These are phyloP conservation scores for Aspergillus nanangensis DNA, from an alignment of 495 filamentous ascomycete species.

Conservation along the genomic window DNA sequence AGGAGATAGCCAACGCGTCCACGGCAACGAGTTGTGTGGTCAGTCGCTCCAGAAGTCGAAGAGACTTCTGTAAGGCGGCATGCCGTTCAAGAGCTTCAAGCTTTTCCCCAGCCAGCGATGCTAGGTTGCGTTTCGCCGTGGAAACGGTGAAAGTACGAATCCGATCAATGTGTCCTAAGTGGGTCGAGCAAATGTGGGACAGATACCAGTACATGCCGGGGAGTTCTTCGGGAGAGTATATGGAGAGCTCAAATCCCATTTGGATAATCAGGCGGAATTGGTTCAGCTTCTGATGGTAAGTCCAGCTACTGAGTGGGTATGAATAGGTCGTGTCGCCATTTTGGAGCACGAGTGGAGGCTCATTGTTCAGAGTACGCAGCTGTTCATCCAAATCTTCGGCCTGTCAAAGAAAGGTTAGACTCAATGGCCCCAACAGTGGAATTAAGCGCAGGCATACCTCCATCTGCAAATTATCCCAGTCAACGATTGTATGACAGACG, in stretches of 20 bases:
- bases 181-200: conserved; percentile 44
- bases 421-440: neutral
- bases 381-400: conserved; percentile 75
- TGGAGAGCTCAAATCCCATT: conserved; percentile 90
- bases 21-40: conserved; percentile 65
- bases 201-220: conserved; percentile 86
- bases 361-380: conserved; percentile 57
- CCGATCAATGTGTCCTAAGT: conserved; percentile 59
- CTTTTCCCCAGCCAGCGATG: conserved; percentile 22
- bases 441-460: conserved; percentile 45
- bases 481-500: conserved; percentile 72
- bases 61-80: conserved; percentile 44
- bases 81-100: conserved; percentile 27
- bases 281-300: conserved; percentile 79
- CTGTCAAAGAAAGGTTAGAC: conserved; percentile 17
- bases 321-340: conserved; percentile 48
- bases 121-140: conserved; percentile 27
- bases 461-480: conserved; percentile 81
- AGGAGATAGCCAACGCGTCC: conserved; percentile 64
- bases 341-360: conserved; percentile 49
- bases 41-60: conserved; percentile 54
- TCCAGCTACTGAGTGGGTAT: conserved; percentile 82
- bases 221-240: conserved; percentile 84
- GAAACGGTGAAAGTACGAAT: conserved; percentile 58
- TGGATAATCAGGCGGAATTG: conserved; percentile 87